These are phyloP conservation scores for Arthrobotrys megalospora DNA, from an alignment of 2,329 filamentous ascomycete species.

Conservation along the genomic window DNA sequence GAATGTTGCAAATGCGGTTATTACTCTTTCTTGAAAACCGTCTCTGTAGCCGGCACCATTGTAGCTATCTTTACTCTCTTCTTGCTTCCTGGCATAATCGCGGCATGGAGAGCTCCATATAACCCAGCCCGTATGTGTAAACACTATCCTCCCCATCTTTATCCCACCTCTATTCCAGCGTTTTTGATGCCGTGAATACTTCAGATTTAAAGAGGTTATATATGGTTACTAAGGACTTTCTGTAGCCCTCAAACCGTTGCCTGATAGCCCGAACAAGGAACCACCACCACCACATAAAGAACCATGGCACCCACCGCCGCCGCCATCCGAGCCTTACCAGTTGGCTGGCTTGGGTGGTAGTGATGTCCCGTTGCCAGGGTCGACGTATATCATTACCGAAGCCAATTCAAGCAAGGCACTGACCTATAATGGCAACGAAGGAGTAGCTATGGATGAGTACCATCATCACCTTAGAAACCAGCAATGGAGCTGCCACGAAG, in stretches of 20 bases:
- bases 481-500: slow-evolving; percentile 34
- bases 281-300: too few species aligned
- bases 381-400: slow-evolving; percentile 28
- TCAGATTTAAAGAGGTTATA: too few species aligned
- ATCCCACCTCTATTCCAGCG: too few species aligned
- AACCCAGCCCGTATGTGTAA: not conserved
- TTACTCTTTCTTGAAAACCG: not conserved
- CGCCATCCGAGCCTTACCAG: slow-evolving; percentile 7
- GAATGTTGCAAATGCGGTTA: slow-evolving; percentile 5
- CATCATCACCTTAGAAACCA: not conserved
- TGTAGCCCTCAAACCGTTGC: too few species aligned
- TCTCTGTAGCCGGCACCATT: not conserved
- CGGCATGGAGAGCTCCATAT: not conserved
- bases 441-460: slow-evolving; percentile 3
- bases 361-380: slow-evolving; percentile 26
- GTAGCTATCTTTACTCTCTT: not conserved
- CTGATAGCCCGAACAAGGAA: too few species aligned
- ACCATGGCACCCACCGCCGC: not conserved
- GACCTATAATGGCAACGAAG: slow-evolving; percentile 8
- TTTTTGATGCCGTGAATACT: too few species aligned
- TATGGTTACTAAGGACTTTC: too few species aligned
- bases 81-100: slow-evolving; percentile 6
- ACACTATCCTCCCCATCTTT: not conserved
- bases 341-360: slow-evolving; percentile 11
- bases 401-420: slow-evolving; percentile 21